Evolutionary conservation across 2,329 filamentous ascomycete species (phyloP).

Genomic region (Cladobotryum protrusum): DNA sequence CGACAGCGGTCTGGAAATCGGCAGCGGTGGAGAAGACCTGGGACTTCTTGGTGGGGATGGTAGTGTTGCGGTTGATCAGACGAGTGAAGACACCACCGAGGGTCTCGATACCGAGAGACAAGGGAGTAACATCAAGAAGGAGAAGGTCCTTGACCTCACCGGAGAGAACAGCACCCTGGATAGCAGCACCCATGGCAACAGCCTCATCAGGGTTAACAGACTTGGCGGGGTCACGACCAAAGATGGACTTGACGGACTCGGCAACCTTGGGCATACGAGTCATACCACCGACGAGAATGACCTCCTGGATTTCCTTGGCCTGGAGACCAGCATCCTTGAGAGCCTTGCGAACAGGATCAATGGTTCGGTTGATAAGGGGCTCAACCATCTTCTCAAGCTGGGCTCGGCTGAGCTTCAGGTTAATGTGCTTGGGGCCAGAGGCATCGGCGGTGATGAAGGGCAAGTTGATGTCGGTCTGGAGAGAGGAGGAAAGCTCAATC

Average conservation of each 20-base stretch:
- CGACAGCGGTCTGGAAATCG: conserved; percentile 96
- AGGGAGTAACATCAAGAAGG: conserved; percentile 88
- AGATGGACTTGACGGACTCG: conserved; percentile 94
- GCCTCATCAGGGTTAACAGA: conserved; percentile 98
- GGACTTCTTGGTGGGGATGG: conserved; percentile 98
- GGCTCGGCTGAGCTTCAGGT: conserved; percentile 84
- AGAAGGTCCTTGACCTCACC: conserved; percentile 96
- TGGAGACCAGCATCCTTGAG: conserved; percentile 90
- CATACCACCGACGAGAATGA: conserved; percentile 98
- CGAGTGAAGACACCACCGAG: conserved; percentile 96
- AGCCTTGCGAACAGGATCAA: conserved; percentile 92
- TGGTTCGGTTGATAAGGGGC: conserved; percentile 76
- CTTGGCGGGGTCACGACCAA: conserved; percentile 94
- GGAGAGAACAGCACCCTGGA: conserved; percentile 93
- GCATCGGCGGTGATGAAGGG: conserved; percentile 97
- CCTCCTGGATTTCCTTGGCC: conserved; percentile 92
- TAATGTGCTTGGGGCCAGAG: conserved; percentile 96
- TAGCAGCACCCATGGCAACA: conserved; percentile 93
- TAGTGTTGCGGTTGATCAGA: conserved; percentile 98
- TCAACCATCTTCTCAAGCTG: conserved; percentile 93
- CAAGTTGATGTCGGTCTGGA: conserved; percentile 96
- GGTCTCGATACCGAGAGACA: conserved; percentile 97
- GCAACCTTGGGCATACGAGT: conserved; percentile 98
- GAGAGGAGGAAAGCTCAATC: conserved; percentile 93
- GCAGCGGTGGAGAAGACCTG: conserved; percentile 96